Conservation (phyloP, 345 rosid species). For the Arabidopsis suecica region DNA sequence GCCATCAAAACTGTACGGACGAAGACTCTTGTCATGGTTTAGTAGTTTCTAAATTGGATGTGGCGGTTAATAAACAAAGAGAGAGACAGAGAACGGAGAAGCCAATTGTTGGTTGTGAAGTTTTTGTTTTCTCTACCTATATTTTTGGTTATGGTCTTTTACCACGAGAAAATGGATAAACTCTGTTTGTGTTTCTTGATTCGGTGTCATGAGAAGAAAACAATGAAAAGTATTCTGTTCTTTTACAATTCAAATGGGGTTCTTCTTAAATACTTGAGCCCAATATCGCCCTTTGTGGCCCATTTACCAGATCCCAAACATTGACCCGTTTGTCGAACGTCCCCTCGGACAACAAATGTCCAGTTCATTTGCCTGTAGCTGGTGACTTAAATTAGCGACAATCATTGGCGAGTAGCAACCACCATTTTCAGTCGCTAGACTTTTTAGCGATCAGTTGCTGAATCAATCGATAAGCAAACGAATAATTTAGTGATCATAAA, state of each 20-base stretch:
- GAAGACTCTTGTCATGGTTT: slow-evolving; percentile 59
- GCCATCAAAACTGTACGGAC: slow-evolving; percentile 52
- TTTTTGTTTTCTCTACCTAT: neutral
- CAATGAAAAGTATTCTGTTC: neutral
- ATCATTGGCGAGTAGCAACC: too few species aligned
- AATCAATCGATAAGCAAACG: too few species aligned
- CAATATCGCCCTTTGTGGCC: neutral
- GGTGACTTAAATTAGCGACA: too few species aligned
- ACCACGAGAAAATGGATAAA: neutral
- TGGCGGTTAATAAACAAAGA: neutral
- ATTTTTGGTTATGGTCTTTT: neutral
- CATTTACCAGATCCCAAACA: neutral
- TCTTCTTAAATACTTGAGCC: neutral
- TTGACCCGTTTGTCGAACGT: neutral
- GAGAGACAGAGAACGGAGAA: slow-evolving; percentile 24
- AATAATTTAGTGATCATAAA: too few species aligned
- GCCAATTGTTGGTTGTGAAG: slow-evolving; percentile 30
- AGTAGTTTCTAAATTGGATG: slow-evolving; percentile 7
- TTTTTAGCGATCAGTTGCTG: too few species aligned
- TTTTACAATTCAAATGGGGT: neutral
- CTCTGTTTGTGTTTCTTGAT: neutral
- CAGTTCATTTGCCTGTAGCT: too few species aligned
- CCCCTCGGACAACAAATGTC: too few species aligned
- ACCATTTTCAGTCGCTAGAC: too few species aligned
- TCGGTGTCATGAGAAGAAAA: neutral